phyloP scores from a whole-genome alignment of 441 rosid species.

The Kokia cookei region DNA sequence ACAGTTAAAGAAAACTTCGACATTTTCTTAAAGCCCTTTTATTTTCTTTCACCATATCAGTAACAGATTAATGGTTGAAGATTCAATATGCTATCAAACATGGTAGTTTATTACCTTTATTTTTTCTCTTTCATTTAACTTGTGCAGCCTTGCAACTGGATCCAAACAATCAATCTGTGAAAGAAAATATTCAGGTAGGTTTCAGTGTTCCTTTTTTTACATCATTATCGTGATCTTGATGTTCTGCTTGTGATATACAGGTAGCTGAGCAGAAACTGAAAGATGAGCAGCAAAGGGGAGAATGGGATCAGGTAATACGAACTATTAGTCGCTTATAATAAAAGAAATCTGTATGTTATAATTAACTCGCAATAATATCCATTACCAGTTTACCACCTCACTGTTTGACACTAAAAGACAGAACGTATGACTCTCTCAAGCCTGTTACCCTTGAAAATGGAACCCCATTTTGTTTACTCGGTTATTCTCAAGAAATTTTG shows the following conservation, averaged over 20 bases:
- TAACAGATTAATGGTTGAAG: neutral
- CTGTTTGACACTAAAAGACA: neutral
- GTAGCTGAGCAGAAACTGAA: slow-evolving; percentile 66
- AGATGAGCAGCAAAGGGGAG: slow-evolving; percentile 45
- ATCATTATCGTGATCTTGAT: neutral
- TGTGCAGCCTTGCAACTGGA: slow-evolving; percentile 74
- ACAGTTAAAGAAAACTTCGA: neutral
- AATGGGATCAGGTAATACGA: slow-evolving; percentile 43
- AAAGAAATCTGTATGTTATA: neutral
- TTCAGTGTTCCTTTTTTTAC: neutral
- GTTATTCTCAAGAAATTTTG: neutral
- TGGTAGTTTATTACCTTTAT: slow-evolving; percentile 5
- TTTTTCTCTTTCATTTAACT: slow-evolving; percentile 1
- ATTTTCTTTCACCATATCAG: neutral
- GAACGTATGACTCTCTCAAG: neutral
- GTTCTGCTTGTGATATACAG: slow-evolving; percentile 25
- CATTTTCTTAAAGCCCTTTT: neutral
- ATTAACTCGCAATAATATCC: neutral
- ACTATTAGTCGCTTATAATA: neutral
- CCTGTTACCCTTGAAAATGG: neutral
- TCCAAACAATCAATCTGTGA: slow-evolving; percentile 63
- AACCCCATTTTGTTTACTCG: neutral
- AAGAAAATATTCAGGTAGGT: slow-evolving; percentile 72
- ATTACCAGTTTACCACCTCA: neutral
- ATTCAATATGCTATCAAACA: neutral